A percentile compares a stretch with the other conserved stretches of the same genome.
phyloP scores from a whole-genome alignment of 106 monocot species.

The Xerophyta viscosa region DNA sequence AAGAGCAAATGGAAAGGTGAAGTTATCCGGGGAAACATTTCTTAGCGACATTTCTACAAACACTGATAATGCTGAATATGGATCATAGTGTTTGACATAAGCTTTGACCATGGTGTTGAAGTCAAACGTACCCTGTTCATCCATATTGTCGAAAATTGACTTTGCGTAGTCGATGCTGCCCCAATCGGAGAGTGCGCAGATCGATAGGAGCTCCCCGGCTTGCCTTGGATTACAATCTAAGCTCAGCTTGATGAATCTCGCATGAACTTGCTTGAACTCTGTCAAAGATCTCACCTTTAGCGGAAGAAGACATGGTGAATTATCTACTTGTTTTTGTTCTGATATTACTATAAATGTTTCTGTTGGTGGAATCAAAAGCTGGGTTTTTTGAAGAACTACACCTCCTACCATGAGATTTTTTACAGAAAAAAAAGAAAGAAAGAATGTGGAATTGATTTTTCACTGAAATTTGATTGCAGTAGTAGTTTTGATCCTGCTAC shows the following conservation, averaged over 20 bases:
- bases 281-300: constrained; percentile 28
- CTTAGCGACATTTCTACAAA: constrained; percentile 44
- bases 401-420: too few relatives aligned
- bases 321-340: constrained; percentile 9
- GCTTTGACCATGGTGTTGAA: constrained; percentile 75
- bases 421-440: too few relatives aligned
- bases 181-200: constrained; percentile 60
- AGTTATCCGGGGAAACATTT: constrained; percentile 37
- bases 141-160: constrained; percentile 42
- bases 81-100: constrained; percentile 19
- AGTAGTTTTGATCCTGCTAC: too few relatives aligned
- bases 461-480: too few relatives aligned
- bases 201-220: constrained; percentile 40
- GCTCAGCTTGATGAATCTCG: constrained; percentile 62
- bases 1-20: constrained; percentile 65
- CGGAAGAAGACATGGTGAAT: constrained; percentile 6
- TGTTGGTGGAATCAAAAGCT: too few relatives aligned
- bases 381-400: too few relatives aligned
- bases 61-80: constrained; percentile 30
- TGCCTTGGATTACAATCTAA: constrained; percentile 18
- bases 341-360: not conserved
- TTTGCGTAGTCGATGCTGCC: constrained; percentile 57
- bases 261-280: constrained; percentile 67
- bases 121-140: constrained; percentile 37
- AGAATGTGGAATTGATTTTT: too few relatives aligned